Conservation (phyloP, 2,329 filamentous ascomycete species). For the Periconia sp. region DNA sequence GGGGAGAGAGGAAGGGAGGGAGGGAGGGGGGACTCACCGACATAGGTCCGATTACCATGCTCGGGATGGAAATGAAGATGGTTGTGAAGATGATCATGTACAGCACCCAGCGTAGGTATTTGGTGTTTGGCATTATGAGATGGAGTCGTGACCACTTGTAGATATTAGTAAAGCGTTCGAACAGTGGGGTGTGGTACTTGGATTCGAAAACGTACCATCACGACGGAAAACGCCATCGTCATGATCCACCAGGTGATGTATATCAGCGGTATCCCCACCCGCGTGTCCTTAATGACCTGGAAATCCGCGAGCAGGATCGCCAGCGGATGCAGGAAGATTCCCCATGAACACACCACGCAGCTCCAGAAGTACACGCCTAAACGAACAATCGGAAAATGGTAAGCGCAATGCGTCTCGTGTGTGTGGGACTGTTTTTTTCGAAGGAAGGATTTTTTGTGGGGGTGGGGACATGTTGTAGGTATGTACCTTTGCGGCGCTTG, state of each 20-base stretch:
- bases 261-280: conserved; percentile 47
- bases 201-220: conserved; percentile 56
- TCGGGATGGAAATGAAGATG: conserved; percentile 55
- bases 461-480: too few relatives aligned
- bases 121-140: background rate
- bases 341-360: conserved; percentile 23
- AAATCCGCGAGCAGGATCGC: conserved; percentile 47
- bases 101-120: conserved; percentile 44
- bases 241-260: conserved; percentile 58
- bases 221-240: conserved; percentile 61
- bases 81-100: conserved; percentile 58
- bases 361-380: conserved; percentile 50
- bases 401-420: background rate
- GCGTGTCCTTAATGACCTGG: conserved; percentile 39
- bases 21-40: conserved; percentile 33
- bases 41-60: conserved; percentile 56
- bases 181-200: conserved; percentile 59
- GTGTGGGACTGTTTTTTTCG: background rate
- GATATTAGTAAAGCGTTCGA: conserved; percentile 39
- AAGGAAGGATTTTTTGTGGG: too few relatives aligned
- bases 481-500: conserved; percentile 42
- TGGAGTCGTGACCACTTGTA: conserved; percentile 10
- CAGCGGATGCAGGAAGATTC: conserved; percentile 42
- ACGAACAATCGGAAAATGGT: background rate
- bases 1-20: too few relatives aligned